A percentile compares a stretch with the other conserved stretches of the same genome.
Evolutionary conservation across 306 rosid genomes (phyloP).

Genomic region (Quercus aquifolioides): DNA sequence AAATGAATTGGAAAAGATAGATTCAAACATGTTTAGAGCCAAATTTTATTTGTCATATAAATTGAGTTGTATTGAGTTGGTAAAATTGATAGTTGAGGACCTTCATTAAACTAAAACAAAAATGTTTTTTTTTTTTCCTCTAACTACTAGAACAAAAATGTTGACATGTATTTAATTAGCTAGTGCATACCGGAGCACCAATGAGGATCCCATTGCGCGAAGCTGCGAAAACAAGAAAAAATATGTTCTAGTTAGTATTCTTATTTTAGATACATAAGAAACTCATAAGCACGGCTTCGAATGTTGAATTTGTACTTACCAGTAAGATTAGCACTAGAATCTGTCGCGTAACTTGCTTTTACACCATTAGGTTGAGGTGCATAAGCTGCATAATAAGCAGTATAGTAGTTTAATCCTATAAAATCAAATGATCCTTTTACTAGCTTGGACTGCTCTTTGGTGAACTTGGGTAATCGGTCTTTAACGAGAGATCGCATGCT

Average conservation of each 20-base stretch:
- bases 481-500: slow-evolving; percentile 39
- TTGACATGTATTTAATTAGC: too few species aligned
- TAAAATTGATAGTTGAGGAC: too few species aligned
- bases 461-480: slow-evolving; percentile 50
- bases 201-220: slow-evolving; percentile 39
- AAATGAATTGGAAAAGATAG: too few species aligned
- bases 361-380: slow-evolving; percentile 9
- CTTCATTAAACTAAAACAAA: too few species aligned
- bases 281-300: neutral
- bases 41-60: too few species aligned
- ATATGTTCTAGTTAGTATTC: neutral
- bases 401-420: slow-evolving; percentile 61
- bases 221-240: slow-evolving; percentile 15
- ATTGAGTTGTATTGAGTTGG: too few species aligned
- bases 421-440: slow-evolving; percentile 59
- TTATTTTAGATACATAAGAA: neutral
- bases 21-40: too few species aligned
- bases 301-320: slow-evolving; percentile 19
- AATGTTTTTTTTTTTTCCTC: too few species aligned
- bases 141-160: too few species aligned
- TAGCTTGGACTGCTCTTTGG: slow-evolving; percentile 29
- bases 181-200: slow-evolving; percentile 44
- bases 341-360: slow-evolving; percentile 29
- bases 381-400: slow-evolving; percentile 38
- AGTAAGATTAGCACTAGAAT: slow-evolving; percentile 26